phyloP scores from a whole-genome alignment of 108 stramenopile species.

The Stephanodiscus triporus region DNA sequence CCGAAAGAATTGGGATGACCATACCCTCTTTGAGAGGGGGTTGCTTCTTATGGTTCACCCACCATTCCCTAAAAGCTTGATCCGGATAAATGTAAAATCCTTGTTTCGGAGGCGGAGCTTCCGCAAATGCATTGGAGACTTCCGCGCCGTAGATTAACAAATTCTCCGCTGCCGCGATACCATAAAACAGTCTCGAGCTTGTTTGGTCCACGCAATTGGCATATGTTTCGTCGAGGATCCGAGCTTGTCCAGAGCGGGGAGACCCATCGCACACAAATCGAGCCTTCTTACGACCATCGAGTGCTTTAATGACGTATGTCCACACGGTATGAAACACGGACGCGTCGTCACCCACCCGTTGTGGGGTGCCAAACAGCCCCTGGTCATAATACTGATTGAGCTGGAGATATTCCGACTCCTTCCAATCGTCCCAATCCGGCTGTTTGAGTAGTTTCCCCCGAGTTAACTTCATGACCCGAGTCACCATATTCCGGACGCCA shows the following conservation, averaged over 20 bases:
- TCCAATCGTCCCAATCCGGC: background rate
- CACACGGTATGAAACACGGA: background rate
- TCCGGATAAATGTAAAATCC: too few species aligned
- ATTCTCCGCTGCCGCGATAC: background rate
- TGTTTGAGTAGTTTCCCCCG: background rate
- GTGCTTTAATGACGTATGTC: slow-evolving; percentile 10
- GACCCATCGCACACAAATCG: background rate
- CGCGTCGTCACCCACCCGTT: background rate
- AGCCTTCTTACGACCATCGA: slow-evolving; percentile 16
- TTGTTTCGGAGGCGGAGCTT: slow-evolving; percentile 12
- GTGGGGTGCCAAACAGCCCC: background rate
- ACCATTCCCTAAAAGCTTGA: background rate
- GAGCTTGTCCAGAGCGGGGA: background rate
- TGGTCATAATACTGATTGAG: background rate
- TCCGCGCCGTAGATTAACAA: background rate
- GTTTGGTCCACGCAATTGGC: background rate
- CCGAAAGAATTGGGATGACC: background rate
- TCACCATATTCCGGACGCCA: background rate
- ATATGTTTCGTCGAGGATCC: background rate
- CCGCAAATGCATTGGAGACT: slow-evolving; percentile 13
- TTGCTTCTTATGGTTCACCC: background rate
- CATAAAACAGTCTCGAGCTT: slow-evolving; percentile 3
- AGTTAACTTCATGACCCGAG: background rate
- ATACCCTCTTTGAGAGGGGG: background rate
- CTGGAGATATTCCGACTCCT: background rate